Evolutionary conservation across 169 alveolate genomes (phyloP), one percentile per base, ranked within the genome.

Genomic region (Plasmodium gonderi): DNA sequence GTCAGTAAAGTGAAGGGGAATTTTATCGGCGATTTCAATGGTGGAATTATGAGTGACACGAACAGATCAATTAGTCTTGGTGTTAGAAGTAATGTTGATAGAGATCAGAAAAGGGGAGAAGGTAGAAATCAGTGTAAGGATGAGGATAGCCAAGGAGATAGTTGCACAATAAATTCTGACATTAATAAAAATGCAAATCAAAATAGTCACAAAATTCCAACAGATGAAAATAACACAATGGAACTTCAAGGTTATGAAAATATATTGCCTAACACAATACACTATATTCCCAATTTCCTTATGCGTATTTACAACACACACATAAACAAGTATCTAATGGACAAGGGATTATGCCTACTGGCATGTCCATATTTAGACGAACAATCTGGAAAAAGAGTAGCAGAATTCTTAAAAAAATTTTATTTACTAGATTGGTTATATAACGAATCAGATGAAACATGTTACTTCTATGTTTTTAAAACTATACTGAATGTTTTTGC

Each of bases 291-390:
- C 14, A 87, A 49, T 42, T 42, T 87, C 45, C 79, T 87, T 44
- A 54, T 76, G 40, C 89, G 67, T 20, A 45, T 76, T 51, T 74
- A 74, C 51, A 44, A 87, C 31, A 87, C 93, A 7, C 69, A 74
- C 9, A 87, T 87, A 2, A 74, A 87, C 36, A 75, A 33, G 49
- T 75, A 49, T 33, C 79, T 87, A 12, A 29, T 87, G 44, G 45
- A 29, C 1, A 75, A 75, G 3, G 93, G 90, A 17, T 78, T 44
- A 11, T 76, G 80, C 36, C 68, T 87, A 47, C 26, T 87, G 9
- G 90, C 90, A 54, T 75, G 93, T 65, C 93, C 93, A 36, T 87
- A 87, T 78, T 77, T 75, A 75, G 80, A 87, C 47, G 26, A 11
- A 42, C 51, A 87, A 76, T 33, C 75, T 17, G 93, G 93, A 29